Base-by-base conservation (phyloP, 495 filamentous ascomycete species). In the Neurospora africana region DNA sequence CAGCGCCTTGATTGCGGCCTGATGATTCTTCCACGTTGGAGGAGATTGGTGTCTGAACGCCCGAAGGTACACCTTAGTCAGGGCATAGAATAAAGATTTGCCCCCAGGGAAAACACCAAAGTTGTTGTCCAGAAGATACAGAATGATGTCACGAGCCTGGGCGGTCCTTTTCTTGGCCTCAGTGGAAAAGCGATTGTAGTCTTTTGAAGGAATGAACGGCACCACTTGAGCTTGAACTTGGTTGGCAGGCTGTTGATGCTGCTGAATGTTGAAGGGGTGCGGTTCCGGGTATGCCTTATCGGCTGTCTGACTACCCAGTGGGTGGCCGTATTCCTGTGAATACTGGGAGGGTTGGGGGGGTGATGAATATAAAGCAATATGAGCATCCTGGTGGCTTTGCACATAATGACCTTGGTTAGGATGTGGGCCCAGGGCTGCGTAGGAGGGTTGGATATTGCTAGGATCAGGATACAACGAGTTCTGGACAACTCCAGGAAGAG, bases 31-130 rank as follows among this genome's bases (percentile, higher is more conserved):
- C 74, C 76, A 79, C 9, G 75, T 80, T 2, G 78, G 77, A n/a
- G 79, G 79, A 53, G 70, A 65, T 61, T 78, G 78, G 8, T 72
- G 73, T 85, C 76, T 36, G 84, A 81, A 81, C 43, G 75, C 72
- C n/a, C 90, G 73, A 78, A 80, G 69, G 79, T 83, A 80, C 86
- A 88, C 80, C 72, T 89, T 89, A 35, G 84, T 80, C 89, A 93
- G 89, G n/a, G 92, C 89, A 75, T 89, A 87, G 80, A 89, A 91
- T 5, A 98, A 82, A 67, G 92, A 89, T 70, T 85, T 85, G n/a
- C 90, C 87, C 33, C 90, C 88, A 13, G 92, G 92, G 71, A 92
- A 94, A 4, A 92, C 89, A 4, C 92, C 92, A 41, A 84, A 82
- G 73, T 91, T 91, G 65, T 85, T 86, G 36, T 91, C 84, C 10